These are phyloP conservation scores for Musa troglodytarum DNA, from an alignment of 176 grass and related monocot genomes.

Conservation along the genomic window DNA sequence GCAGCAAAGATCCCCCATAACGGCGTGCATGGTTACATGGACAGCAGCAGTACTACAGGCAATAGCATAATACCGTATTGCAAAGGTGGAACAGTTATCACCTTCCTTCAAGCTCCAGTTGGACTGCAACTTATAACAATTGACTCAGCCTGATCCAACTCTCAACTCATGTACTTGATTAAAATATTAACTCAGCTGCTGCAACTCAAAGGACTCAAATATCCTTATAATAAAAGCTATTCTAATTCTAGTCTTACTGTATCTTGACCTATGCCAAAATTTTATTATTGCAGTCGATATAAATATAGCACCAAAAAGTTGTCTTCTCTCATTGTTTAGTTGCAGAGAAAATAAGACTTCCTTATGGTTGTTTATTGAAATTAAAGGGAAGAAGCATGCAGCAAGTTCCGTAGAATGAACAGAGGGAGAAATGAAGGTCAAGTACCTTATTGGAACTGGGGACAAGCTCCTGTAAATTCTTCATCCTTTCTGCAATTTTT, in stretches of 20 bases:
- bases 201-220: neutral
- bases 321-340: neutral
- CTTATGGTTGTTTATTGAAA: too few species aligned
- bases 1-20: neutral
- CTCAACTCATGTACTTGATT: neutral
- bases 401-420: too few species aligned
- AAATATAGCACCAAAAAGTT: too few species aligned
- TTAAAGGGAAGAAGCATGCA: too few species aligned
- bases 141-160: neutral
- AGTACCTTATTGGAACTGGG: conserved; percentile 30
- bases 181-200: too few species aligned
- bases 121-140: too few species aligned
- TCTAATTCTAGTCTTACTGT: neutral
- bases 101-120: too few species aligned
- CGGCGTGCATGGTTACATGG: neutral
- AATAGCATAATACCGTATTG: neutral
- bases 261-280: neutral
- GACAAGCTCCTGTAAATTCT: conserved; percentile 25
- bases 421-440: neutral
- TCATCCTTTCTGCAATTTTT: conserved; percentile 30
- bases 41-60: neutral
- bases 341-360: neutral
- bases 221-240: neutral
- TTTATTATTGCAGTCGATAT: neutral
- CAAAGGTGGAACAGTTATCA: too few species aligned